Evolutionary conservation across 139 green algal genomes (phyloP).

Genomic region (Closterium sp.): DNA sequence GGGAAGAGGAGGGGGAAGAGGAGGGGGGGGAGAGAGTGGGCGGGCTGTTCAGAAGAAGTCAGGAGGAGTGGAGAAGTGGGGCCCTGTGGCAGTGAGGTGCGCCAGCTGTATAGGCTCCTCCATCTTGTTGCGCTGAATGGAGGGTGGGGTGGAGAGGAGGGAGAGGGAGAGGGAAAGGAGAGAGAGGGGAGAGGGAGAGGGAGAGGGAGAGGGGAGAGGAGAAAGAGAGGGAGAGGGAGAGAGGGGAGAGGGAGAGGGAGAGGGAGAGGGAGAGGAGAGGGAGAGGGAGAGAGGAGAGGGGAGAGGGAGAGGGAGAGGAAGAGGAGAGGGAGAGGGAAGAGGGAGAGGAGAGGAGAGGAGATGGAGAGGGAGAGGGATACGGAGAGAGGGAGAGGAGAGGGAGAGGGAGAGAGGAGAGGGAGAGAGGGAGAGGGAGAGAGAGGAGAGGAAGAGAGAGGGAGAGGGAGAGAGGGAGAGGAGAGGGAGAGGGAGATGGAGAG

Average conservation of each 20-base stretch:
- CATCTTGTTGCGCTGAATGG: slow-evolving; percentile 55
- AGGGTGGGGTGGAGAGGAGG: background rate
- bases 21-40: background rate
- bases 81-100: slow-evolving; percentile 53
- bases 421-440: background rate
- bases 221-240: background rate
- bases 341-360: background rate
- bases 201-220: background rate
- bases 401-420: background rate
- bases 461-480: background rate
- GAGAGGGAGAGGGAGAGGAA: too few species aligned
- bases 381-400: background rate
- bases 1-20: background rate
- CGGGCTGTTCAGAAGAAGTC: background rate
- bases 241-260: slow-evolving; percentile 43
- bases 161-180: background rate
- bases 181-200: slow-evolving; percentile 31
- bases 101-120: slow-evolving; percentile 68
- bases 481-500: too few species aligned
- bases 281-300: too few species aligned
- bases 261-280: background rate
- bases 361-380: background rate
- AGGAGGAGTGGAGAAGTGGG: slow-evolving; percentile 79
- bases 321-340: too few species aligned
- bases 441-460: background rate